Base-by-base conservation (phyloP, 352 stramenopile genomes). In the Phytophthora fragariae region DNA sequence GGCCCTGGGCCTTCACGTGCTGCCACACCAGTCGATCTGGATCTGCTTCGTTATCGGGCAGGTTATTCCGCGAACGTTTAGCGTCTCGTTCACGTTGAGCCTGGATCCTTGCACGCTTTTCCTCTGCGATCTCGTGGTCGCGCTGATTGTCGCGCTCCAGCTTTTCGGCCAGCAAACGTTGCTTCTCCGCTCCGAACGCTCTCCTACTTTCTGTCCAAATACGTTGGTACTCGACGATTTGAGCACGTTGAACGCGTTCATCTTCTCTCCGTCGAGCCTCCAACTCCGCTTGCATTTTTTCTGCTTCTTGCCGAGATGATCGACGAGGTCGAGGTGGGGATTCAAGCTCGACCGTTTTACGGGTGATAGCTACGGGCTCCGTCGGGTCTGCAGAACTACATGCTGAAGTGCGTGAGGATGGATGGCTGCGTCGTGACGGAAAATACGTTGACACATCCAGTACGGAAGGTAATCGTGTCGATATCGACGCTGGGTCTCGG, bases 371-470 rank as follows among this genome's bases (percentile, higher is more conserved):
- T 10, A 65, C 27, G 21, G 57, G 41, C 10, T 62, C 56, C 35
- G 17, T 35, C 39, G 8, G 5, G 5, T 37, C 55, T 27, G 57
- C 39, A 24, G 33, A 46, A 11, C 47, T 57, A 37, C 19, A 37
- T 21, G 47, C 54, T 5, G 63, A 9, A 3, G 21, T 12, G n/a
- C 12, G 9, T 12, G 50, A 57, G 57, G 50, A 59, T 46, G 14
- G 31, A 7, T 44, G 17, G 24, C 27, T 62, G 15, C 44, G 24
- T 70, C 60, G 61, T 5, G 53, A 37, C 0, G 61, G 62, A 14
- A 79, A 79, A 65, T 75, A 79, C 5, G 35, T 72, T 2, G 61
- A 39, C 29, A 79, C 29, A 57, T 75, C 57, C 19, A 79, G 50
- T 24, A 75, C 62, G 4, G 72, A 75, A 35, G 72, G 72, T 14